Evolutionary conservation across 139 green algal genomes (phyloP), one percentile per base, ranked within the genome.

Genomic region (Gonium pectorale): DNA sequence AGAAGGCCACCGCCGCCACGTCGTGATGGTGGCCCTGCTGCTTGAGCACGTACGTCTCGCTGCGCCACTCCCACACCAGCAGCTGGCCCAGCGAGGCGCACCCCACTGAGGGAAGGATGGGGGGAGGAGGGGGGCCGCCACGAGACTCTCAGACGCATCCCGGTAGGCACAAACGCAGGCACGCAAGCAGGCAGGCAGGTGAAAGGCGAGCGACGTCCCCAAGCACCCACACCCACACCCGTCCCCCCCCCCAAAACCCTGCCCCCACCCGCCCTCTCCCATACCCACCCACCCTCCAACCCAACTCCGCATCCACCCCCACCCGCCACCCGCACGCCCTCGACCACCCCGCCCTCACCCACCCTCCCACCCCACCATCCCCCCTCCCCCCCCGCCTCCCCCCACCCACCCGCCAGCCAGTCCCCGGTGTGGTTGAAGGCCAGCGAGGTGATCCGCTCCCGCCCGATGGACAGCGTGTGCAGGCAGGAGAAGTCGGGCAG

Each of bases 11-110:
- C 5, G 90, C 67, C 2, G 89, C 81, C 2, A 98, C 92, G 83
- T 98, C 97, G 77, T 95, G 97, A 67, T 89, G 93, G 89, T 99
- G 97, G 13, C 97, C 97, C 86, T 95, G 92, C 79, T 89, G 88
- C 80, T 89, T 96, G 22, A 99, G 88, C 52, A 98, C 95, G 84
- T 99, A 99, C 35, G 88, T 97, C 91, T 99, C 97, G 29, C 87
- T 95, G 49, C 95, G 92, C 97, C 97, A 99, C 86, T 99, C 97
- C 97, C 97, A 99, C 60, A 99, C 97, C 83, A 99, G 92, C 92
- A 99, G 90, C 94, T 99, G 97, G 9, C 97, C 97, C 64, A 99
- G 92, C 60, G 86, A 86, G 13, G 96, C 94, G 54, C 93, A 96
- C 7, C 96, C 96, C 31, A 98, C 92, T 90, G 83, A 37, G 24